These are phyloP conservation scores for Phytophthora pseudosyringae DNA, from an alignment of 352 stramenopile genomes.

Conservation along the genomic window DNA sequence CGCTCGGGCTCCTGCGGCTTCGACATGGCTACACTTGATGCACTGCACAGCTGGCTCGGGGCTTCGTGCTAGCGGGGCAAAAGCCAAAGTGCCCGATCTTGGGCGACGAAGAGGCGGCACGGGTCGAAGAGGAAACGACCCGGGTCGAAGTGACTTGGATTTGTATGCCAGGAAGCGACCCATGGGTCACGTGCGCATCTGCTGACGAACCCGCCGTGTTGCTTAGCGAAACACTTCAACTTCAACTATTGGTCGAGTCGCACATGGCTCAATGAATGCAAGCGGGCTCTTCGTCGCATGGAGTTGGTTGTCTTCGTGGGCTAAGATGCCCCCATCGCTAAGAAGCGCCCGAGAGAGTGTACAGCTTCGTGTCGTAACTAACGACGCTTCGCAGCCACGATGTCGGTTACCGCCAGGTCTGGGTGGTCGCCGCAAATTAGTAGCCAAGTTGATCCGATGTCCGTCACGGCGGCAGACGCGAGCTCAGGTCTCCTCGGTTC, in stretches of 20 bases:
- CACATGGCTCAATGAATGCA: conserved; percentile 1
- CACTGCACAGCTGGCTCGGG: not conserved
- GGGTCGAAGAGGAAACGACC: conserved; percentile 12
- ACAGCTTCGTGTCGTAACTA: not conserved
- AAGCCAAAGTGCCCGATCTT: conserved; percentile 35
- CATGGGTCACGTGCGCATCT: conserved; percentile 15
- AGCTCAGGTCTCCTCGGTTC: conserved; percentile 5
- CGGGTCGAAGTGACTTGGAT: conserved; percentile 10
- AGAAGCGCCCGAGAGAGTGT: too few species aligned
- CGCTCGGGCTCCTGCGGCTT: conserved; percentile 40
- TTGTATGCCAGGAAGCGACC: conserved; percentile 23
- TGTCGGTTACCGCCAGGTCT: conserved; percentile 4
- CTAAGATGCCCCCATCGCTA: too few species aligned
- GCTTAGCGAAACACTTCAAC: conserved; percentile 31
- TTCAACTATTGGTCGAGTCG: conserved; percentile 9
- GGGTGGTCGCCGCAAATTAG: conserved; percentile 4
- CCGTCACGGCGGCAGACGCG: conserved; percentile 11
- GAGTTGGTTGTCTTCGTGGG: not conserved
- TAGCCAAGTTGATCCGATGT: conserved; percentile 10
- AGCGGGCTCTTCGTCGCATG: not conserved
- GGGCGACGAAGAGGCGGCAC: conserved; percentile 20
- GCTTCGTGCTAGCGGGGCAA: conserved; percentile 31
- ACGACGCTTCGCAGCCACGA: conserved; percentile 12
- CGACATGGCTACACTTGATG: conserved; percentile 25
- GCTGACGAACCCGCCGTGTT: conserved; percentile 17